These are phyloP conservation scores for Hypoxylon sp. DNA, from an alignment of 2,329 filamentous ascomycete genomes.

Conservation along the genomic window DNA sequence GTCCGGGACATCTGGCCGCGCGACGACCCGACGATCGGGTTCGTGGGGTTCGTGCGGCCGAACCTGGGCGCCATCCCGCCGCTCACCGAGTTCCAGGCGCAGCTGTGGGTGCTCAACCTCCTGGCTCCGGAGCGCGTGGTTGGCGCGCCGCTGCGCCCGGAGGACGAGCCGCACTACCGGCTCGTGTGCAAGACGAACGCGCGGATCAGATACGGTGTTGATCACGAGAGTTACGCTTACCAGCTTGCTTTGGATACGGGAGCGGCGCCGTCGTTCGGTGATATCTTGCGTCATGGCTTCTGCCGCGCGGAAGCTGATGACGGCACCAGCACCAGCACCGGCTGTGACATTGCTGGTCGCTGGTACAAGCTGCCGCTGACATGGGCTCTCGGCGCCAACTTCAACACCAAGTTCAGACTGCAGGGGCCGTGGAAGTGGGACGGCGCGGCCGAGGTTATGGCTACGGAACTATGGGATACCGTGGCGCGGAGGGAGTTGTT, in stretches of 20 bases:
- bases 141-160: constrained; percentile 15
- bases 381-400: constrained; percentile 59
- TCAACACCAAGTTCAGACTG: constrained; percentile 59
- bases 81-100: constrained; percentile 58
- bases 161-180: constrained; percentile 52
- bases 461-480: constrained; percentile 51
- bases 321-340: neutral
- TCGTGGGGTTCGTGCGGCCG: constrained; percentile 59
- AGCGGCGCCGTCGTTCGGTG: constrained; percentile 53
- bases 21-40: constrained; percentile 51
- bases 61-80: constrained; percentile 57
- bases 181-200: constrained; percentile 50
- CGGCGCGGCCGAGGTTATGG: constrained; percentile 50
- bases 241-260: constrained; percentile 59
- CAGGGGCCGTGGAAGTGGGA: constrained; percentile 55
- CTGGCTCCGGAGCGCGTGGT: constrained; percentile 38
- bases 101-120: constrained; percentile 56
- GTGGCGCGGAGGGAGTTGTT: constrained; percentile 37
- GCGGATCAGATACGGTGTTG: constrained; percentile 49
- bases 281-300: constrained; percentile 47
- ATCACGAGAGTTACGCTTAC: constrained; percentile 60
- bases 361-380: constrained; percentile 51
- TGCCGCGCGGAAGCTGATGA: neutral
- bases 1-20: constrained; percentile 62
- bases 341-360: too few species aligned